Evolutionary conservation across 768 basidiomycete genomes (phyloP).

Genomic region (Phylloporus rhodoxanthus): DNA sequence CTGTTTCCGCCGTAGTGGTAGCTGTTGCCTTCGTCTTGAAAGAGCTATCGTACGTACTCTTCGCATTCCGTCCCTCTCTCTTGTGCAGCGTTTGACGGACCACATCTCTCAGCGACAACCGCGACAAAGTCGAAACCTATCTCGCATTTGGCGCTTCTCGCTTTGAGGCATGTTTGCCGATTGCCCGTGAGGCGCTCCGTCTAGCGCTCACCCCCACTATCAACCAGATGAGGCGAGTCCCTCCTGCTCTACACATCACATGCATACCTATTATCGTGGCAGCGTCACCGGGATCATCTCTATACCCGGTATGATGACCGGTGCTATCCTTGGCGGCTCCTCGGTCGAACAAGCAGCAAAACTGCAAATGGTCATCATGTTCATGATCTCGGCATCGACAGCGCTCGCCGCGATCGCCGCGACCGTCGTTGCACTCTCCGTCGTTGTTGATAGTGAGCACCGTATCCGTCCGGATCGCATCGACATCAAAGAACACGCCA

Average conservation of each 20-base stretch:
- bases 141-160: conserved; percentile 82
- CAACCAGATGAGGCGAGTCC: conserved; percentile 72
- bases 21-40: conserved; percentile 65
- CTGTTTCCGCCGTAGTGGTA: conserved; percentile 72
- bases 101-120: conserved; percentile 53
- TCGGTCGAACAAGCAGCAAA: conserved; percentile 81
- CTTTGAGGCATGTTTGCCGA: conserved; percentile 76
- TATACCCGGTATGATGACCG: conserved; percentile 92
- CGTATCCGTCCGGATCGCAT: conserved; percentile 62
- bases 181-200: conserved; percentile 72
- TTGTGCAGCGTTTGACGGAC: not conserved
- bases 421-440: conserved; percentile 51
- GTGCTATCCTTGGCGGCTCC: conserved; percentile 81
- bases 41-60: conserved; percentile 57
- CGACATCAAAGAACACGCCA: conserved; percentile 29
- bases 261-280: not conserved
- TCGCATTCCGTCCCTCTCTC: not conserved
- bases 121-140: conserved; percentile 80
- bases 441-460: conserved; percentile 65
- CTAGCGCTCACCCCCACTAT: conserved; percentile 76
- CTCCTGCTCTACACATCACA: not conserved
- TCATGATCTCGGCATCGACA: conserved; percentile 80
- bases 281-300: conserved; percentile 73
- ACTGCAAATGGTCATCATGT: conserved; percentile 91
- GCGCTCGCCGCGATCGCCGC: conserved; percentile 64